These are phyloP conservation scores for Chaetoceros muelleri DNA, from an alignment of 108 stramenopile genomes.

Conservation along the genomic window DNA sequence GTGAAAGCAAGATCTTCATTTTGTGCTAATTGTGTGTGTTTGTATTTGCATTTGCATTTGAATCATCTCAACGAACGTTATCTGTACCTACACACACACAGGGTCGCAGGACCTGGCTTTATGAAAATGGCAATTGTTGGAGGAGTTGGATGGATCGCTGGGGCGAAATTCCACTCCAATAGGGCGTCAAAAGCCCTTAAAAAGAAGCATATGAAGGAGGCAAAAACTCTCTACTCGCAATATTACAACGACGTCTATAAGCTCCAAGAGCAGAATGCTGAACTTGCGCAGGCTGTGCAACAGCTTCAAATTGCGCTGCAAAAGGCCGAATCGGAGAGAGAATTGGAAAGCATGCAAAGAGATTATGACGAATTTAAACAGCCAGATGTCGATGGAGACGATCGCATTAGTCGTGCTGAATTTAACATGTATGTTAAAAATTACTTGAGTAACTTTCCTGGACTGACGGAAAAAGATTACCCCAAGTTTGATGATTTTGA, in stretches of 20 bases:
- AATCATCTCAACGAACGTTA: background rate
- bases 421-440: constrained; percentile 93
- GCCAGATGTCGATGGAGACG: constrained; percentile 93
- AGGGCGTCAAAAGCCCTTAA: constrained; percentile 56
- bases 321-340: constrained; percentile 51
- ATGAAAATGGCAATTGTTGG: constrained; percentile 38
- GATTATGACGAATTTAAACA: constrained; percentile 98
- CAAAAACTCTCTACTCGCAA: constrained; percentile 81
- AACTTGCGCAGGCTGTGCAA: constrained; percentile 35
- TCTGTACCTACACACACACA: background rate
- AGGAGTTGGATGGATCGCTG: constrained; percentile 47
- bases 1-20: too few relatives aligned
- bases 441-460: constrained; percentile 88
- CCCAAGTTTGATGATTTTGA: constrained; percentile 96
- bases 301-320: constrained; percentile 43
- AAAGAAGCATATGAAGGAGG: constrained; percentile 66
- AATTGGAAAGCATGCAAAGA: constrained; percentile 76
- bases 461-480: constrained; percentile 83
- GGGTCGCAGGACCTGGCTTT: constrained; percentile 27
- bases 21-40: background rate
- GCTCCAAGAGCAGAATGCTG: constrained; percentile 66
- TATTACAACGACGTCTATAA: constrained; percentile 93
- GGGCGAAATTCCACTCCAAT: constrained; percentile 59
- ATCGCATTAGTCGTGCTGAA: constrained; percentile 84
- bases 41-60: background rate